These are phyloP conservation scores for Boletus rufocinnamomeus DNA, from an alignment of 768 basidiomycete species.

Conservation along the genomic window DNA sequence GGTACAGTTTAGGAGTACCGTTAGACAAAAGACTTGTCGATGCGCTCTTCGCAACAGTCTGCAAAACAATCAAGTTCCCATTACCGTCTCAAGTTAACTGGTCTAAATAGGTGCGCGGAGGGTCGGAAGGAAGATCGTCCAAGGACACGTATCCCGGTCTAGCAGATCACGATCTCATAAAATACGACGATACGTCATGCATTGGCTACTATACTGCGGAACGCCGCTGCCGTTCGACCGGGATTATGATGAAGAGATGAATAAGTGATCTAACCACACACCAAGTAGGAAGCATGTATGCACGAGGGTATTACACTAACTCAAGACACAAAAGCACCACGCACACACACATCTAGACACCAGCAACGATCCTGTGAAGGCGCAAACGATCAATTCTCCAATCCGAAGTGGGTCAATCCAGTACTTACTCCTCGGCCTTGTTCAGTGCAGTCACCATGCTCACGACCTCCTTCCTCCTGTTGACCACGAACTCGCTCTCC, in stretches of 20 bases:
- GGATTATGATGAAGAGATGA: constrained; percentile 8
- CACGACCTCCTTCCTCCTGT: constrained; percentile 90
- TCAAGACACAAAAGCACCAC: constrained; percentile 12
- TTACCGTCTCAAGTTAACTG: too few relatives aligned
- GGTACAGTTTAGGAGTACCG: too few relatives aligned
- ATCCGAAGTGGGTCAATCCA: constrained; percentile 1
- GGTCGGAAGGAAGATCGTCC: not conserved
- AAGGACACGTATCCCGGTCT: not conserved
- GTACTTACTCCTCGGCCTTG: constrained; percentile 96
- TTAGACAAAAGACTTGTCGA: not conserved
- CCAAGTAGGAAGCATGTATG: constrained; percentile 23
- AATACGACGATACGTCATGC: not conserved
- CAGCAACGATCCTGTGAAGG: constrained; percentile 57
- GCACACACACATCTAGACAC: constrained; percentile 44
- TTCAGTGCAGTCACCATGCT: constrained; percentile 93
- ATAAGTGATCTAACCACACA: constrained; percentile 23
- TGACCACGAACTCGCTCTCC: constrained; percentile 89
- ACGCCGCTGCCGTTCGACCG: not conserved
- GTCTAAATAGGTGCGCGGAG: not conserved
- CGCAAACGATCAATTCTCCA: constrained; percentile 13
- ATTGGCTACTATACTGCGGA: not conserved
- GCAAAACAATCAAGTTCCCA: not conserved
- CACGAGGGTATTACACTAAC: constrained; percentile 35
- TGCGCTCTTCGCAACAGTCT: not conserved
- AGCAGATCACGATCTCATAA: not conserved